Conservation (phyloP, 257 asterid genomes). For the Linderniella brevidens region DNA sequence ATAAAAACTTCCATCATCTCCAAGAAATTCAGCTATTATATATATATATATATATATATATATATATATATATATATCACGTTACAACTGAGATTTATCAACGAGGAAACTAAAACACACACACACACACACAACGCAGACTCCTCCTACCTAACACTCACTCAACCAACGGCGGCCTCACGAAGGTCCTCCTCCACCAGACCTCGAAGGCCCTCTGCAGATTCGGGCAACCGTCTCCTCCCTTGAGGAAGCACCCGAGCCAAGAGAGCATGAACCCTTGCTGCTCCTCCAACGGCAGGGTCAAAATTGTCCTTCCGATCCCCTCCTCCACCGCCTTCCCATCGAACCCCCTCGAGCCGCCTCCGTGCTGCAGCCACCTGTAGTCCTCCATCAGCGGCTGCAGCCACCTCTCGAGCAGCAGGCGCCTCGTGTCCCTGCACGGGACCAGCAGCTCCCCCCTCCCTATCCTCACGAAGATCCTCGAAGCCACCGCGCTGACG, state of each 20-base stretch:
- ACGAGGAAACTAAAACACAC: no score
- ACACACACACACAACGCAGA: no score
- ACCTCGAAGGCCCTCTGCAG: constrained; percentile 82
- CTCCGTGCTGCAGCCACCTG: constrained; percentile 68
- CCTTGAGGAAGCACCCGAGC: constrained; percentile 62
- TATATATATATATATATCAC: no score
- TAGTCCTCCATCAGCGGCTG: constrained; percentile 75
- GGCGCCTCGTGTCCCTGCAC: constrained; percentile 49
- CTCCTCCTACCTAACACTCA: no score
- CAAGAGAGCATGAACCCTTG: constrained; percentile 59
- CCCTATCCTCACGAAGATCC: constrained; percentile 76
- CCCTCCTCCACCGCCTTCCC: constrained; percentile 86
- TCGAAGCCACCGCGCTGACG: constrained; percentile 57
- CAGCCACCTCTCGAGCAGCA: constrained; percentile 60
- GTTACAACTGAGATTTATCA: no score
- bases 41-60: no score
- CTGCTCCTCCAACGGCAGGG: constrained; percentile 88
- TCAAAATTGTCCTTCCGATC: constrained; percentile 68
- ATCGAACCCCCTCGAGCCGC: constrained; percentile 50
- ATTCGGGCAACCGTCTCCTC: constrained; percentile 84
- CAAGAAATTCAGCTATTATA: no score
- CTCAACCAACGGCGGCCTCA: constrained; percentile 56
- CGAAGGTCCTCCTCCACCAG: constrained; percentile 94
- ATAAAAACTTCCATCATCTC: no score
- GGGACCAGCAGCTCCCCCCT: constrained; percentile 68